Evolutionary conservation across 306 rosid genomes (phyloP), one percentile per base, ranked within the genome.

Genomic region (Adenanthera pavonina): DNA sequence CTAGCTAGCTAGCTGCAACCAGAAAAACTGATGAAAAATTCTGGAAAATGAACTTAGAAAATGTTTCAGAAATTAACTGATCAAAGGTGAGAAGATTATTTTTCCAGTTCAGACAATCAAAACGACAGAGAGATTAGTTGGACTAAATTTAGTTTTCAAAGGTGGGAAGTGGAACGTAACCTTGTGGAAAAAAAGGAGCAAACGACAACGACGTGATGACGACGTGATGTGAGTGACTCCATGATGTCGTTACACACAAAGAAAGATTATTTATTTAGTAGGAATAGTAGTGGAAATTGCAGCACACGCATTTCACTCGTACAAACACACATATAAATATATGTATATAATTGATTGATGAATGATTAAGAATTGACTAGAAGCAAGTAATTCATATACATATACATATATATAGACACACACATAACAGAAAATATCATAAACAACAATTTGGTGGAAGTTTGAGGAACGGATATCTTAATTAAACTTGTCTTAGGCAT

Each of bases 161-260:
- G 35, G 52, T 52, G 64, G 38, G 65, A 44, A 54, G 33, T 33
- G 75, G 47, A 69, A 82, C 66, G 66, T 25, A 60, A 30, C 66
- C 67, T 60, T 30, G 81, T 76, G 73, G 78, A n/a, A 81, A 74
- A 47, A 6, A 3, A 2, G 61, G 14, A 75, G 46, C 5, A 20
- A 59, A 76, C 13, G 33, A 60, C 77, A 49, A 59, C 20, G 30
- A 25, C 17, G 9, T 9, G 53, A 9, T 15, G 85, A 82, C 64
- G 54, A 46, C 14, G 3, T 48, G 47, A 53, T 30, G 30, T 43
- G 79, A 36, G 15, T 25, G 41, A 61, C 10, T 10, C 54, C 52
- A 52, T 16, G 14, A 15, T 65, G 6, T 33, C 43, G 41, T 33
- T 48, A 68, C n/a, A 2, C 3, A 34, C 1, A 13, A 33, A 34